Evolutionary conservation across 164 flowering plant genomes (phyloP).

Genomic region (Pachysandra terminalis): DNA sequence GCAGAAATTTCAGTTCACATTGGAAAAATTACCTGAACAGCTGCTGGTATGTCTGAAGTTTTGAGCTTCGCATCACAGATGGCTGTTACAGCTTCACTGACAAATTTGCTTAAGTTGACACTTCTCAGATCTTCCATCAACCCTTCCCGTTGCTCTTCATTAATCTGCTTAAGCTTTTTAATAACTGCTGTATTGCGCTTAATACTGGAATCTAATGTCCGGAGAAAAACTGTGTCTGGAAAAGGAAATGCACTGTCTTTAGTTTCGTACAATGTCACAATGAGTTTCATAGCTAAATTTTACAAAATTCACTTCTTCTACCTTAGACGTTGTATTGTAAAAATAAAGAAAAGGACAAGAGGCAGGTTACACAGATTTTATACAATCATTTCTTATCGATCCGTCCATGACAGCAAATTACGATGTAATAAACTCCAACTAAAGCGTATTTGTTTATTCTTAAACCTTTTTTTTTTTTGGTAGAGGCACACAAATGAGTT

Average conservation of each 20-base stretch:
- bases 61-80: conserved; percentile 93
- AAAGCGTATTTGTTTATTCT: not conserved
- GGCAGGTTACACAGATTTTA: not conserved
- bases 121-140: conserved; percentile 77
- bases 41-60: conserved; percentile 86
- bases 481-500: too few relatives aligned
- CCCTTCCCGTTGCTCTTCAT: conserved; percentile 88
- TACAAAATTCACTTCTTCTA: not conserved
- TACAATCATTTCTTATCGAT: not conserved
- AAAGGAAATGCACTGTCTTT: not conserved
- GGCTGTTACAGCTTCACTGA: conserved; percentile 96
- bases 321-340: too few relatives aligned
- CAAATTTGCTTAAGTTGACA: conserved; percentile 95
- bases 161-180: conserved; percentile 90
- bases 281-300: not conserved
- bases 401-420: not conserved
- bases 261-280: not conserved
- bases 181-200: conserved; percentile 94
- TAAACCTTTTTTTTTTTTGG: too few relatives aligned
- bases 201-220: conserved; percentile 95
- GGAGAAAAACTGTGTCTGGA: conserved; percentile 76
- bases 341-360: not conserved
- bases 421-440: not conserved
- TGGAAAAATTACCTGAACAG: conserved; percentile 72
- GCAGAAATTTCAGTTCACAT: not conserved